Conservation (phyloP, 1,284 basidiomycete species). For the Meripilus lineatus region DNA sequence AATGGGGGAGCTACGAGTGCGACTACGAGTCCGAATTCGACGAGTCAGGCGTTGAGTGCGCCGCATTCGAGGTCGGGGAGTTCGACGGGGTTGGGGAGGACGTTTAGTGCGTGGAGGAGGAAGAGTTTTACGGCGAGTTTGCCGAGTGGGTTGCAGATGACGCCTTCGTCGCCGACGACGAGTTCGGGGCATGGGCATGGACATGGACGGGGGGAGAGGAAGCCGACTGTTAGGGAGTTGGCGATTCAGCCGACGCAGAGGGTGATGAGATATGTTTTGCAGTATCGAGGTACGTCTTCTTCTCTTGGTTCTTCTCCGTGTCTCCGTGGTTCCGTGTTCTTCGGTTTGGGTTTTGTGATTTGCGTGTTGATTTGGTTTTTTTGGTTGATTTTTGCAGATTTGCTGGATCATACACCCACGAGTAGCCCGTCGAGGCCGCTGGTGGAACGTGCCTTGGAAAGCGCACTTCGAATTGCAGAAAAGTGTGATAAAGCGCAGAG, state of each 20-base stretch:
- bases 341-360: not conserved
- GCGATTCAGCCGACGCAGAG: conserved; percentile 68
- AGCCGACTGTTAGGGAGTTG: conserved; percentile 47
- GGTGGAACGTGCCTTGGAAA: conserved; percentile 56
- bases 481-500: conserved; percentile 63
- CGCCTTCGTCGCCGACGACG: conserved; percentile 5
- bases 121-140: conserved; percentile 21
- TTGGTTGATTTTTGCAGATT: conserved; percentile 26
- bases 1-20: not conserved
- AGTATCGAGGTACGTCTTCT: conserved; percentile 53
- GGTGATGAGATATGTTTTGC: conserved; percentile 62
- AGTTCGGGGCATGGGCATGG: conserved; percentile 7
- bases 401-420: conserved; percentile 38
- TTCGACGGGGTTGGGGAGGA: conserved; percentile 6
- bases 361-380: conserved; percentile 3
- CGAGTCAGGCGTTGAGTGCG: conserved; percentile 11
- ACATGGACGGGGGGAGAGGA: conserved; percentile 18
- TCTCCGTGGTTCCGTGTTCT: conserved; percentile 4
- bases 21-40: not conserved
- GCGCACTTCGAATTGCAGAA: conserved; percentile 53
- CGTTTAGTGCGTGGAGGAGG: conserved; percentile 17
- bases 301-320: conserved; percentile 3
- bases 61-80: too few species aligned
- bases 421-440: conserved; percentile 39
- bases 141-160: conserved; percentile 7